Conservation (phyloP, 768 basidiomycete genomes). For the Xanthoconium purpureum region DNA sequence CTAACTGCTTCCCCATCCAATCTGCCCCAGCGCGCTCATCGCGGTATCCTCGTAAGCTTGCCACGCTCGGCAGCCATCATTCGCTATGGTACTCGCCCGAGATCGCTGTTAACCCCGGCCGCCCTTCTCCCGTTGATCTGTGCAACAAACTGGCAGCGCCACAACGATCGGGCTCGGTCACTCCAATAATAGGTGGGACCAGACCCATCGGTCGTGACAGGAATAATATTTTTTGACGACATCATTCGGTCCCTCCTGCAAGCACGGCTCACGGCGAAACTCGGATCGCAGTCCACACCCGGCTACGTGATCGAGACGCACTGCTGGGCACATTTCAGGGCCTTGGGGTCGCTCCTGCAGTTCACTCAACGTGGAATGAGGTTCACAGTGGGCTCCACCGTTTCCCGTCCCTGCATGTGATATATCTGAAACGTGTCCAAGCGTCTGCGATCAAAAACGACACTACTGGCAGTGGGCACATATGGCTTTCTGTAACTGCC, state of each 20-base stretch:
- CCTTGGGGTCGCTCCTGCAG: slow-evolving; percentile 1
- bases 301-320: not conserved
- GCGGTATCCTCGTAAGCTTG: slow-evolving; percentile 11
- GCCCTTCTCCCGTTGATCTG: slow-evolving; percentile 15
- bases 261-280: slow-evolving; percentile 14
- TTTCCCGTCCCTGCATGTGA: slow-evolving; percentile 5
- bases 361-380: not conserved
- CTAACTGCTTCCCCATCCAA: slow-evolving; percentile 5
- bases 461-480: not conserved
- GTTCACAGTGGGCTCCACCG: not conserved
- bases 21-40: slow-evolving; percentile 7
- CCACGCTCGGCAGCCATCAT: slow-evolving; percentile 4
- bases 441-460: slow-evolving; percentile 2
- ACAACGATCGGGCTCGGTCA: slow-evolving; percentile 8
- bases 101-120: slow-evolving; percentile 4
- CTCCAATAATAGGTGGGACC: slow-evolving; percentile 10
- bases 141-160: slow-evolving; percentile 9
- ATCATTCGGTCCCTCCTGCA: not conserved
- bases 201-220: not conserved
- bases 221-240: not conserved
- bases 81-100: not conserved
- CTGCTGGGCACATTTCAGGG: not conserved
- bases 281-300: slow-evolving; percentile 6
- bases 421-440: not conserved
- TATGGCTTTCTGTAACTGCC: slow-evolving; percentile 6